Evolutionary conservation across 2,329 filamentous ascomycete species (phyloP).

Genomic region (Microsporum audouinii): DNA sequence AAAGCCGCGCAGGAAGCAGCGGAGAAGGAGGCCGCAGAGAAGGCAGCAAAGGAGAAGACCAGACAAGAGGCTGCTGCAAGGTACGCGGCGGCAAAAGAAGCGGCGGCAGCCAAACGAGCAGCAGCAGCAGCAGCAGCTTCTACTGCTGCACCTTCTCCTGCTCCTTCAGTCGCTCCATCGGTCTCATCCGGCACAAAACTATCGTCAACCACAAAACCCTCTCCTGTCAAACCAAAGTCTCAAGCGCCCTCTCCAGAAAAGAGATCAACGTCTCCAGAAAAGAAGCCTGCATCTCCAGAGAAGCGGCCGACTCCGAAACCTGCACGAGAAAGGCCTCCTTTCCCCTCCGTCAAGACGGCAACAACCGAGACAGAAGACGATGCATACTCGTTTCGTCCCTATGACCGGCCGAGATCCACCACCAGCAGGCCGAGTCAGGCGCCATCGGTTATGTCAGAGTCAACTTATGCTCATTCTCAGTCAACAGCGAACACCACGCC

Average conservation of each 20-base stretch:
- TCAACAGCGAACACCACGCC: constrained; percentile 76
- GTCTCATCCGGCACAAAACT: constrained; percentile 20
- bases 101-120: constrained; percentile 24
- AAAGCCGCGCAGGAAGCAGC: constrained; percentile 17
- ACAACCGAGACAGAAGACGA: constrained; percentile 49
- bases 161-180: constrained; percentile 19
- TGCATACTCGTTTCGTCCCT: constrained; percentile 62
- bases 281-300: constrained; percentile 12
- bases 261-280: constrained; percentile 26
- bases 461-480: constrained; percentile 73
- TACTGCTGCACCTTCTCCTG: constrained; percentile 18
- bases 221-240: constrained; percentile 17
- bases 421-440: constrained; percentile 36
- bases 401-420: constrained; percentile 55
- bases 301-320: constrained; percentile 10
- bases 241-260: constrained; percentile 33
- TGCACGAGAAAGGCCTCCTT: neutral
- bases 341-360: constrained; percentile 27
- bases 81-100: constrained; percentile 25
- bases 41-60: constrained; percentile 16
- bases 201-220: constrained; percentile 16
- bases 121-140: constrained; percentile 21
- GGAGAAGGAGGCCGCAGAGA: constrained; percentile 17
- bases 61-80: constrained; percentile 16
- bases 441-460: constrained; percentile 66